These are phyloP conservation scores for Strigomonas galati DNA, from an alignment of 208 protist genomes.

Conservation along the genomic window DNA sequence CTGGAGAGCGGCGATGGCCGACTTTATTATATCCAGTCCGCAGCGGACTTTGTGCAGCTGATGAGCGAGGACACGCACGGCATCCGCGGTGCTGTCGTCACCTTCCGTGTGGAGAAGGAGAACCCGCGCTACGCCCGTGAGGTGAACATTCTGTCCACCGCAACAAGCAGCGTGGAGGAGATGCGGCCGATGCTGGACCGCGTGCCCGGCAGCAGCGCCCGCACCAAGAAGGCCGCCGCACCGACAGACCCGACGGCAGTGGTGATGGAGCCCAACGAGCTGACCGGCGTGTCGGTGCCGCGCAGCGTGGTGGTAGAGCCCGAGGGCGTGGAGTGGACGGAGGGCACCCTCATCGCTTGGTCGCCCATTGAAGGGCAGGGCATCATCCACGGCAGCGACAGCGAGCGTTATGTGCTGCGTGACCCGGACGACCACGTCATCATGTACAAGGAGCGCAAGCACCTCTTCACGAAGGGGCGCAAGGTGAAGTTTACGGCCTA, in stretches of 20 bases:
- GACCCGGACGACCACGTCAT: conserved; percentile 72
- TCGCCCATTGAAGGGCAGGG: conserved; percentile 72
- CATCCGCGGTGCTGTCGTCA: conserved; percentile 80
- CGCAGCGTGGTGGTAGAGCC: conserved; percentile 27
- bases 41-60: conserved; percentile 74
- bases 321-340: conserved; percentile 38
- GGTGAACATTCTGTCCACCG: conserved; percentile 68
- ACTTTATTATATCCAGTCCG: conserved; percentile 71
- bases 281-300: conserved; percentile 10
- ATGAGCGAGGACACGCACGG: conserved; percentile 48
- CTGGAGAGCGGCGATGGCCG: conserved; percentile 67
- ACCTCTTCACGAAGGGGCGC: conserved; percentile 57
- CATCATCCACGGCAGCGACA: conserved; percentile 75
- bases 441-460: conserved; percentile 39
- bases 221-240: conserved; percentile 5
- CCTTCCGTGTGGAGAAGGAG: conserved; percentile 46
- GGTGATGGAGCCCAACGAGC: conserved; percentile 8
- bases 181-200: conserved; percentile 51
- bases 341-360: conserved; percentile 74
- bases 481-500: conserved; percentile 71
- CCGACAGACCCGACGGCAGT: not conserved
- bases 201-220: conserved; percentile 14
- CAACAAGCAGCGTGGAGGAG: conserved; percentile 31
- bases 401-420: conserved; percentile 71
- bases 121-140: conserved; percentile 47